Conservation (phyloP, 352 stramenopile genomes). For the Achlya hypogyna region DNA sequence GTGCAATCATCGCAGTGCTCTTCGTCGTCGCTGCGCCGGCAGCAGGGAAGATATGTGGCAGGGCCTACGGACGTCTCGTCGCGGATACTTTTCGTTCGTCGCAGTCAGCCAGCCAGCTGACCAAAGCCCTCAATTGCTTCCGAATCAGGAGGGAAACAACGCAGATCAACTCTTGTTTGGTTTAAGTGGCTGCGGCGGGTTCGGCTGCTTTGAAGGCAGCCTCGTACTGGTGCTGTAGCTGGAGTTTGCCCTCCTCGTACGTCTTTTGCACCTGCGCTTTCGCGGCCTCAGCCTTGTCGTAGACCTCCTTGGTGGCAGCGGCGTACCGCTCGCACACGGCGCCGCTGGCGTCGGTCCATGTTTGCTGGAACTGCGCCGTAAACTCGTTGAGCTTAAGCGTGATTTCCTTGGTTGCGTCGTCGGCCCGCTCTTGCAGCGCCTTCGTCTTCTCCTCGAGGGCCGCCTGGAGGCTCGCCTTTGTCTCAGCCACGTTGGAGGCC, state of each 20-base stretch:
- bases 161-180: not conserved
- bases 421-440: not conserved
- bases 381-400: not conserved
- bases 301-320: not conserved
- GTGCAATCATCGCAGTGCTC: too few species aligned
- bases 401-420: not conserved
- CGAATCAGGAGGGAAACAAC: not conserved
- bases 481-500: not conserved
- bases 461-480: not conserved
- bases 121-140: too few species aligned
- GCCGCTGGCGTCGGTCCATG: not conserved
- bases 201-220: not conserved
- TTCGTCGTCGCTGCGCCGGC: too few species aligned
- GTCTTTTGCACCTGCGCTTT: not conserved
- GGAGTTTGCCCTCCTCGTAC: not conserved
- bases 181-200: not conserved
- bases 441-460: not conserved
- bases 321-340: not conserved
- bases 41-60: too few species aligned
- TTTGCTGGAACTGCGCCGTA: not conserved
- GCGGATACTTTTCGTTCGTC: too few species aligned
- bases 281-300: not conserved
- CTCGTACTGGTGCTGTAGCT: conserved; percentile 3
- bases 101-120: too few species aligned
- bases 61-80: too few species aligned